Base-by-base conservation (phyloP, 2,329 filamentous ascomycete genomes). In the Apiospora aurea region DNA sequence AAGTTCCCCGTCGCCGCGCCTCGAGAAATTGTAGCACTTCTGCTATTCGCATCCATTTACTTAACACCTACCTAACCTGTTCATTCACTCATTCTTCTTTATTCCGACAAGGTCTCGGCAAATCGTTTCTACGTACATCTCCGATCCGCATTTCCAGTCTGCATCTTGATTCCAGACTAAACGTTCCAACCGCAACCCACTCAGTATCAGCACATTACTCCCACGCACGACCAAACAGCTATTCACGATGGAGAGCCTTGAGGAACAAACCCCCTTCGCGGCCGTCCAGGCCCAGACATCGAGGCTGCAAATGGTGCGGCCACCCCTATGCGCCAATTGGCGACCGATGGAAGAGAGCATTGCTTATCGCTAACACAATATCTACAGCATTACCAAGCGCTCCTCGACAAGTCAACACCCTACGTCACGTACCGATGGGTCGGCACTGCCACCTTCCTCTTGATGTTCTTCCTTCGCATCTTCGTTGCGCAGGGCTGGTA, bases 401-500 rank as follows among this genome's bases (percentile, higher is more conserved):
- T 96, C 75, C 91, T 99, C 76, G 96, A 99, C 84, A 93, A 95
- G 84, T 96, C 93, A 70, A 98, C 96, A 13, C 96, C 96, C 18
- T 97, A 91, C 83, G 91, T 95, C 71, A 86, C 92, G 72, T 97
- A 98, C 85, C 90, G 96, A 87, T 99, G 96, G 96, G 81, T 93
- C 74, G 92, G 92, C 82, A 97, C 96, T n/a, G 93, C 84, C 69
- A 86, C 89, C 53, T 87, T 93, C 71, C 90, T 98, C 73, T 71
- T 94, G 74, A 74, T 95, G 77, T 99, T 99, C 87, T 96, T 94
- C 81, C 81, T 96, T 76, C 92, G 96, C 81, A 97, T 99, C 82
- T 87, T 99, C 76, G 75, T 97, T 69, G 94, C 95, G 73, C 95
- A 98, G 86, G 96, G 96, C 84, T 99, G 96, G 96, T 99, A 99